Evolutionary conservation across 768 basidiomycete genomes (phyloP).

Genomic region (Obba rivulosa): DNA sequence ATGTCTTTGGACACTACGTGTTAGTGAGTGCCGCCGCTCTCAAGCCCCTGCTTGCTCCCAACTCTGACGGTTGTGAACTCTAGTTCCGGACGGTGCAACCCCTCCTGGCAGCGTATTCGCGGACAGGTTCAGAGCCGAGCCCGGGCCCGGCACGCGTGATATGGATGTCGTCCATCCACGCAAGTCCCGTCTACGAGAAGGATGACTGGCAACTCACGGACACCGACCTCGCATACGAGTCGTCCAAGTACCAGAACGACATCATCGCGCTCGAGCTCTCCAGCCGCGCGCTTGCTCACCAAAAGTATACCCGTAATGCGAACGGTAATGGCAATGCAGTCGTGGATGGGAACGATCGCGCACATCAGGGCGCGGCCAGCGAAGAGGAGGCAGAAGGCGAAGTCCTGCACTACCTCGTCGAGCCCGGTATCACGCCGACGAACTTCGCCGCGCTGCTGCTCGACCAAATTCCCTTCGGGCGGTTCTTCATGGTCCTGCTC

Average conservation of each 20-base stretch:
- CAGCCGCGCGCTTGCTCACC: constrained; percentile 27
- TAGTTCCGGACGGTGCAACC: constrained; percentile 63
- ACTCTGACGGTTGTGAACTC: constrained; percentile 3
- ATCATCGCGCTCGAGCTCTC: constrained; percentile 56
- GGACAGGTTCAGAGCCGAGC: constrained; percentile 28
- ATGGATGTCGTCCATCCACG: constrained; percentile 77
- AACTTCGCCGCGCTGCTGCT: constrained; percentile 49
- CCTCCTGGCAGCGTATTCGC: constrained; percentile 40
- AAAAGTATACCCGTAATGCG: not conserved
- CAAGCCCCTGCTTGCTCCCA: not conserved
- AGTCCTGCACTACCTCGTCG: constrained; percentile 52
- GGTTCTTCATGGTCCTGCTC: constrained; percentile 39
- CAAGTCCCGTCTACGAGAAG: constrained; percentile 44
- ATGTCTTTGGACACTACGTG: constrained; percentile 76
- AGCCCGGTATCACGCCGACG: constrained; percentile 69
- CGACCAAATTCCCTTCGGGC: constrained; percentile 35
- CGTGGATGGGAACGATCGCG: no score
- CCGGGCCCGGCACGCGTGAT: constrained; percentile 46
- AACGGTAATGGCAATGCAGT: no score
- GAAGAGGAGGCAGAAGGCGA: constrained; percentile 9
- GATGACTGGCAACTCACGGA: constrained; percentile 70
- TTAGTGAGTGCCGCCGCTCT: constrained; percentile 44
- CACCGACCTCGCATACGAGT: constrained; percentile 61
- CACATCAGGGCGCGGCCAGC: not conserved
- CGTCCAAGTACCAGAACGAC: constrained; percentile 74